Evolutionary conservation across 2,329 filamentous ascomycete species (phyloP).

Genomic region (Phaeosphaeriaceae sp.): DNA sequence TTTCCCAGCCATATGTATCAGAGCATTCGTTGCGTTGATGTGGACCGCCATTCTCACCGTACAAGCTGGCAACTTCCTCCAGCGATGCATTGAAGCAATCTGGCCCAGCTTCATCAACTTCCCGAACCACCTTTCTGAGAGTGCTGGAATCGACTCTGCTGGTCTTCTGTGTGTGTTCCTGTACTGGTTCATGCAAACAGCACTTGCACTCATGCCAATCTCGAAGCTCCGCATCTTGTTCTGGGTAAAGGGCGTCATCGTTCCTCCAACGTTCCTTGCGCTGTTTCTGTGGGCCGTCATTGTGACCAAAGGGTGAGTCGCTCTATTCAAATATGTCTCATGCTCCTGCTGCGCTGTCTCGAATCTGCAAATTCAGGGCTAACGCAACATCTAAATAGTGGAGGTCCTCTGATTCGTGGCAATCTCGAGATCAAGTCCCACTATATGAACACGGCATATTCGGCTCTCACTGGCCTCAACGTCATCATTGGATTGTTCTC

Average conservation of each 20-base stretch:
- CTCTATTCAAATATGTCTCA: not conserved
- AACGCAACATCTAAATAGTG: constrained; percentile 17
- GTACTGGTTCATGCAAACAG: constrained; percentile 59
- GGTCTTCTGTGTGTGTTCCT: constrained; percentile 60
- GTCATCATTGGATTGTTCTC: constrained; percentile 59
- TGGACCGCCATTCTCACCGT: constrained; percentile 58
- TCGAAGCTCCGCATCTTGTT: constrained; percentile 54
- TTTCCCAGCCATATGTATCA: constrained; percentile 54
- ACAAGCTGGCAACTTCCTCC: constrained; percentile 53
- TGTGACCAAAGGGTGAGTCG: constrained; percentile 47
- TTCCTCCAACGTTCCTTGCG: constrained; percentile 53
- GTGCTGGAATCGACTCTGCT: constrained; percentile 45
- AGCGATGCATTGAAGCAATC: constrained; percentile 55
- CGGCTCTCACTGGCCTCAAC: constrained; percentile 53
- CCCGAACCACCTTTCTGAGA: constrained; percentile 46
- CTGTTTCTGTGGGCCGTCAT: constrained; percentile 55
- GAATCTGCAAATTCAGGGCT: not conserved
- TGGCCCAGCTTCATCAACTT: constrained; percentile 48
- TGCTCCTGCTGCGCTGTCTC: not conserved
- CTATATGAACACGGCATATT: constrained; percentile 55
- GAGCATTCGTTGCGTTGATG: constrained; percentile 54
- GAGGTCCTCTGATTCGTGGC: constrained; percentile 51
- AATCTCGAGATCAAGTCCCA: constrained; percentile 43
- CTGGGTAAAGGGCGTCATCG: constrained; percentile 53
- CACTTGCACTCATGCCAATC: constrained; percentile 53